Base-by-base conservation (phyloP, 768 basidiomycete genomes). In the Mycena latifolia region DNA sequence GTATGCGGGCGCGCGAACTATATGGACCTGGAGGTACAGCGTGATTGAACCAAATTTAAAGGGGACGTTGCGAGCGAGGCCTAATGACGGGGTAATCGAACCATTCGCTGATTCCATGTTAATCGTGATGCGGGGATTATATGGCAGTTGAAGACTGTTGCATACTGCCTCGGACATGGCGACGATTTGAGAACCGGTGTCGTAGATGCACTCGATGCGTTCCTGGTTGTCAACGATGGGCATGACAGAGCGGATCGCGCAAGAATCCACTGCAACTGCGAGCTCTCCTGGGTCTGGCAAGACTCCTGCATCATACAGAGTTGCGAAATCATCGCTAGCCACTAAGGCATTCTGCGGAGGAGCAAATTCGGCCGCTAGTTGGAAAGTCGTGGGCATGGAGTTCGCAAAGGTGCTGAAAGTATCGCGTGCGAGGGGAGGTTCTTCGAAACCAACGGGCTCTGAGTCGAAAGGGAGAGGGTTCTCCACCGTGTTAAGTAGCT, bases 111-210 rank as follows among this genome's bases (percentile, higher is more conserved):
- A 63, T 15, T 63, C 31, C 61, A 63, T 63, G 1, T 35, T 9
- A 0, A 63, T 7, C 9, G 28, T 10, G 15, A 63, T 55, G 5
- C 46, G 43, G 1, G 53, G 61, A 43, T 63, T 33, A 25, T 55
- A 63, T 0, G 61, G 18, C 0, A 63, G 33, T 1, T 15, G 41
- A 5, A 62, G 52, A 12, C 55, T 35, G 45, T 68, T 61, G 14
- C 61, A 65, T 15, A 74, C 51, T 0, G 53, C 63, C 37, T 74
- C 71, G 0, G 73, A 72, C 72, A 75, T 75, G 0, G 70, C 55
- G n/a, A 72, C 31, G 17, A 75, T 71, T 8, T 71, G 60, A 3
- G 66, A 72, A 15, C 73, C 72, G 27, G 55, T 60, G 46, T 75
- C 74, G 31, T 69, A 25, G 53, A 73, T 73, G 31, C 61, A 63